Evolutionary conservation across 495 filamentous ascomycete genomes (phyloP).

Genomic region (Poronia punctata): DNA sequence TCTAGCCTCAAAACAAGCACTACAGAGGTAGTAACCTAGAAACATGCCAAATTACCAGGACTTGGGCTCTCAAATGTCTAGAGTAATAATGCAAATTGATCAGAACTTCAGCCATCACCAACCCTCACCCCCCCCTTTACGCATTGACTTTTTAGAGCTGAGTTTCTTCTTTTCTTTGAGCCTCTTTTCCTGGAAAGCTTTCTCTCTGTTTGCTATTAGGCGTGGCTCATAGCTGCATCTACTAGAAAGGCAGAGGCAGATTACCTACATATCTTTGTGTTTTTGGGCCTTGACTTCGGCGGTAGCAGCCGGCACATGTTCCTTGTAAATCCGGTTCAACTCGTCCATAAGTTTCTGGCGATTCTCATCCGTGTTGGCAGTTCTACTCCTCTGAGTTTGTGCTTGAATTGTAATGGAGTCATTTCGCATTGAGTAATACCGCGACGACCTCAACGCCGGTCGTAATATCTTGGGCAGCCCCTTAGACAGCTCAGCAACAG

Average conservation of each 20-base stretch:
- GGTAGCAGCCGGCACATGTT: constrained; percentile 31
- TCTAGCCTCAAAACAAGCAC: too few relatives aligned
- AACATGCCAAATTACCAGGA: too few relatives aligned
- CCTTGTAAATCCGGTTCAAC: constrained; percentile 58
- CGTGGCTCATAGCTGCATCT: too few relatives aligned
- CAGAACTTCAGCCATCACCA: too few relatives aligned
- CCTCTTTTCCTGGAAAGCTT: constrained; percentile 61
- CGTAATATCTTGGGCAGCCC: constrained; percentile 66
- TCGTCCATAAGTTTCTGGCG: constrained; percentile 34
- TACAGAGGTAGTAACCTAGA: too few relatives aligned
- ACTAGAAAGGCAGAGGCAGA: background rate
- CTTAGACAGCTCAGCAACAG: constrained; percentile 49
- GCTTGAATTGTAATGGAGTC: constrained; percentile 44
- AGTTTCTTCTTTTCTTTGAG: constrained; percentile 69
- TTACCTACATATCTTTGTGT: constrained; percentile 32
- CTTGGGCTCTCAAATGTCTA: too few relatives aligned
- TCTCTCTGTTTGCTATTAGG: constrained; percentile 59
- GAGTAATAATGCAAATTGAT: too few relatives aligned
- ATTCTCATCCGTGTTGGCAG: constrained; percentile 41
- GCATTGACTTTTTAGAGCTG: constrained; percentile 69
- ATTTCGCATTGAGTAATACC: constrained; percentile 59
- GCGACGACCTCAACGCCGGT: constrained; percentile 52
- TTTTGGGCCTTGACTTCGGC: constrained; percentile 33
- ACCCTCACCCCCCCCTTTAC: constrained; percentile 37
- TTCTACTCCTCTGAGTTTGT: constrained; percentile 40